A percentile compares a stretch with the other conserved stretches of the same genome.
These are phyloP conservation scores for Ochromonas danica DNA, from an alignment of 108 stramenopile species.

Conservation along the genomic window DNA sequence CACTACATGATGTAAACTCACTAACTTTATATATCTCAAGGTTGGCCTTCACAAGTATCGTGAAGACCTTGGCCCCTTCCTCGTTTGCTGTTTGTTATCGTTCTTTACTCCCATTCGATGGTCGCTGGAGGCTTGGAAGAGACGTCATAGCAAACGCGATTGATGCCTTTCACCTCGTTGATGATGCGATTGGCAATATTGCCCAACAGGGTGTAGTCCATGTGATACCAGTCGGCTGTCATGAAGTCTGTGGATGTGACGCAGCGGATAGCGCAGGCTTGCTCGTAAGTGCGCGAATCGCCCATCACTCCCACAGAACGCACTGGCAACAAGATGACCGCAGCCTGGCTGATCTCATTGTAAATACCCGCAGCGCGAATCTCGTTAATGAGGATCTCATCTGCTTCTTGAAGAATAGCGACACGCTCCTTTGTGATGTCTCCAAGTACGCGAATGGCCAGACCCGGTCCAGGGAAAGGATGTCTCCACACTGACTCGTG, in stretches of 20 bases:
- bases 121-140: constrained; percentile 98
- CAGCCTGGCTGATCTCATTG: constrained; percentile 92
- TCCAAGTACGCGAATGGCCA: constrained; percentile 73
- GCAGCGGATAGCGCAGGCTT: constrained; percentile 76
- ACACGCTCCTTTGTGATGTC: constrained; percentile 75
- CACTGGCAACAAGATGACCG: constrained; percentile 89
- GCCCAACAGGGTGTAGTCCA: constrained; percentile 91
- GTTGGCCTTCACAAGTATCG: too few species aligned
- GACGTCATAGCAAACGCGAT: constrained; percentile 93
- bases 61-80: too few species aligned
- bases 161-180: constrained; percentile 95
- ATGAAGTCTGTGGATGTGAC: constrained; percentile 97
- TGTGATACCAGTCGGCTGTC: constrained; percentile 97
- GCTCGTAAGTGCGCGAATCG: constrained; percentile 88
- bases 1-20: too few species aligned
- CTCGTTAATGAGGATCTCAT: constrained; percentile 92
- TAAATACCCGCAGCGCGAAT: constrained; percentile 81
- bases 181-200: constrained; percentile 89
- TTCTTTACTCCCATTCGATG: constrained; percentile 99
- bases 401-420: constrained; percentile 86
- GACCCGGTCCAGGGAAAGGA: constrained; percentile 98
- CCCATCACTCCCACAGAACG: constrained; percentile 98
- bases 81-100: too few species aligned
- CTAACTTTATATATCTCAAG: too few species aligned
- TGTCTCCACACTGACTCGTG: constrained; percentile 90